Percentiles rank a stretch among this genome's conserved stretches.
Conservation (phyloP, 2,329 filamentous ascomycete species). For the Epicoccum sorghinum region DNA sequence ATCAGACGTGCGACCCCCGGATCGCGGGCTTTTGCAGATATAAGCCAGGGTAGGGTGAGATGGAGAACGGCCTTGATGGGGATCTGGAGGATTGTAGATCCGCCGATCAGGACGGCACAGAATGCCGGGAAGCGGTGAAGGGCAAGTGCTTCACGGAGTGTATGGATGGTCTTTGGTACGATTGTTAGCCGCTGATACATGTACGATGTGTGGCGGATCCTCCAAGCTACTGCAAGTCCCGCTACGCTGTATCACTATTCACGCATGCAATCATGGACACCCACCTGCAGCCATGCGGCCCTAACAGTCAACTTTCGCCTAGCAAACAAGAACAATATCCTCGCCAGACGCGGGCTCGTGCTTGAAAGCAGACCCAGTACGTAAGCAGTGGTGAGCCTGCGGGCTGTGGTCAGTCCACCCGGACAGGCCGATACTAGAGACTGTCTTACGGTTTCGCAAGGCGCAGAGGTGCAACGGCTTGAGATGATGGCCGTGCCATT, state of each 20-base stretch:
- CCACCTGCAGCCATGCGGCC: conserved; percentile 31
- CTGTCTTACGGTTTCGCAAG: conserved; percentile 13
- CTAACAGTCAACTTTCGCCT: conserved; percentile 26
- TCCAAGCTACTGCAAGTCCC: no score
- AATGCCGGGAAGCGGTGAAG: conserved; percentile 59
- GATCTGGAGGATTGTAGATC: conserved; percentile 55
- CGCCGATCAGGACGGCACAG: conserved; percentile 59
- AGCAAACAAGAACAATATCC: conserved; percentile 22
- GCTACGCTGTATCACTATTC: no score
- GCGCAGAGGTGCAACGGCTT: conserved; percentile 7
- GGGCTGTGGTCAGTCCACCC: conserved; percentile 1
- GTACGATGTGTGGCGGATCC: no score
- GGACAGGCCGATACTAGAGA: conserved; percentile 1
- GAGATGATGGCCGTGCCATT: conserved; percentile 7
- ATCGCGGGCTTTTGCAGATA: conserved; percentile 14
- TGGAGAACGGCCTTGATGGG: conserved; percentile 33
- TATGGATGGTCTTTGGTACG: conserved; percentile 17
- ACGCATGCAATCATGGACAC: conserved; percentile 1
- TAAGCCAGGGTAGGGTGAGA: conserved; percentile 6
- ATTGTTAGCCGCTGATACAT: not conserved
- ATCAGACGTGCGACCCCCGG: conserved; percentile 3
- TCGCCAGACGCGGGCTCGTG: conserved; percentile 30
- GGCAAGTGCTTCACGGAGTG: conserved; percentile 50
- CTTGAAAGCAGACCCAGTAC: conserved; percentile 36
- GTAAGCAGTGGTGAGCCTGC: conserved; percentile 36